Conservation (phyloP, 805 yeast species). For the Lipomyces japonicus region DNA sequence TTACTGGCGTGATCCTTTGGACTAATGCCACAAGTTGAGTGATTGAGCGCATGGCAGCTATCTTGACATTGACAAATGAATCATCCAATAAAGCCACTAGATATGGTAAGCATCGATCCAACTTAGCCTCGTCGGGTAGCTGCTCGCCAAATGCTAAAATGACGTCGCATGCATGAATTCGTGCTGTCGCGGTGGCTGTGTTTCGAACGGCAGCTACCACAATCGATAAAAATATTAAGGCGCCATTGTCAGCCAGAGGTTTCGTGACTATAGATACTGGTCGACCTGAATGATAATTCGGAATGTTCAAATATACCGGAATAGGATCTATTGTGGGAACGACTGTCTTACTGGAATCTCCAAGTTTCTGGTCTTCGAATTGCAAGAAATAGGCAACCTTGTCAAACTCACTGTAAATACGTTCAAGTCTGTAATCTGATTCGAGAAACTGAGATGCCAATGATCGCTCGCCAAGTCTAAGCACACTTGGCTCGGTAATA, state of each 20-base stretch:
- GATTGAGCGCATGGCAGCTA: slow-evolving; percentile 58
- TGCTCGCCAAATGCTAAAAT: slow-evolving; percentile 72
- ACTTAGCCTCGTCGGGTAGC: slow-evolving; percentile 73
- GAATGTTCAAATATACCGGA: slow-evolving; percentile 30
- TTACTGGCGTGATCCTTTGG: slow-evolving; percentile 64
- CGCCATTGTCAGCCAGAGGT: slow-evolving; percentile 40
- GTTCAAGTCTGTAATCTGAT: slow-evolving; percentile 56
- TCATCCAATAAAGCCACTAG: slow-evolving; percentile 71
- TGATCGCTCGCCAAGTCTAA: slow-evolving; percentile 26
- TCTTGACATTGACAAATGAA: slow-evolving; percentile 58
- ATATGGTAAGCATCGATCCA: slow-evolving; percentile 83
- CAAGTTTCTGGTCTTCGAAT: slow-evolving; percentile 31
- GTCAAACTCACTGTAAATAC: slow-evolving; percentile 57
- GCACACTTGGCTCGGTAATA: slow-evolving; percentile 34
- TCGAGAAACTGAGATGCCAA: slow-evolving; percentile 37
- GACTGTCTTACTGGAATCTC: background rate
- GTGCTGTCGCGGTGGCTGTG: slow-evolving; percentile 55
- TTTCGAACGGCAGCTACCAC: slow-evolving; percentile 60
- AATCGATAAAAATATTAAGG: slow-evolving; percentile 55
- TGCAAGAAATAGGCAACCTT: slow-evolving; percentile 45
- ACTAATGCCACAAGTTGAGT: slow-evolving; percentile 67
- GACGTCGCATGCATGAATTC: slow-evolving; percentile 70
- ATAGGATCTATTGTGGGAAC: slow-evolving; percentile 15
- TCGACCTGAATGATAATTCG: slow-evolving; percentile 18
- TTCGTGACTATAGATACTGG: slow-evolving; percentile 13